These are phyloP conservation scores for Colletotrichum costaricense DNA, from an alignment of 2,329 filamentous ascomycete species.

Conservation along the genomic window DNA sequence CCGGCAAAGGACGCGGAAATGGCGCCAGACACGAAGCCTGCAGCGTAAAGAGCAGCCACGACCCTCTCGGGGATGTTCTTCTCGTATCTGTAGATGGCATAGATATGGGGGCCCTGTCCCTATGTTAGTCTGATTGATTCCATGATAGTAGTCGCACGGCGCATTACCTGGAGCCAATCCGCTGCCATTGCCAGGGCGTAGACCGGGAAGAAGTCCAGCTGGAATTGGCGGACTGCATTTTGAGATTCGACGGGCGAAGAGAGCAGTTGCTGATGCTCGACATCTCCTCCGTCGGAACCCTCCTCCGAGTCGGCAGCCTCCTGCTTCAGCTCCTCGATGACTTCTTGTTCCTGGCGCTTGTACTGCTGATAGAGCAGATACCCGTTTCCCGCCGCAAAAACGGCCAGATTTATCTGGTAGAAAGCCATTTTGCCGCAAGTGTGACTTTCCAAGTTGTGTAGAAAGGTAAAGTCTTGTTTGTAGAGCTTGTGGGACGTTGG, in stretches of 20 bases:
- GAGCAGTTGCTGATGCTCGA: constrained; percentile 31
- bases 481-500: neutral
- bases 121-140: constrained; percentile 4
- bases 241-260: constrained; percentile 10
- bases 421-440: constrained; percentile 36
- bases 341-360: constrained; percentile 22
- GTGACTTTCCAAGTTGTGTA: neutral
- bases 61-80: constrained; percentile 56
- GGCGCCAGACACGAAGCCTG: constrained; percentile 61
- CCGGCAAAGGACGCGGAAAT: constrained; percentile 55
- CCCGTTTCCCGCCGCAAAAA: constrained; percentile 39
- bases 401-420: constrained; percentile 40
- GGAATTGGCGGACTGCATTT: constrained; percentile 36
- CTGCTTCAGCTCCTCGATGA: constrained; percentile 23
- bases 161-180: constrained; percentile 47
- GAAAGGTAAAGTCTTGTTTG: neutral
- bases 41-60: constrained; percentile 58
- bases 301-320: constrained; percentile 22
- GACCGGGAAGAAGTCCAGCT: constrained; percentile 40
- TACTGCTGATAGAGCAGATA: constrained; percentile 41
- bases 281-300: constrained; percentile 6
- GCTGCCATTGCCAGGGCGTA: constrained; percentile 46
- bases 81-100: constrained; percentile 63
- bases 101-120: constrained; percentile 58
- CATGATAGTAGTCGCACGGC: neutral